Base-by-base conservation (phyloP, 768 basidiomycete genomes). In the Leccinum longicurvipes region DNA sequence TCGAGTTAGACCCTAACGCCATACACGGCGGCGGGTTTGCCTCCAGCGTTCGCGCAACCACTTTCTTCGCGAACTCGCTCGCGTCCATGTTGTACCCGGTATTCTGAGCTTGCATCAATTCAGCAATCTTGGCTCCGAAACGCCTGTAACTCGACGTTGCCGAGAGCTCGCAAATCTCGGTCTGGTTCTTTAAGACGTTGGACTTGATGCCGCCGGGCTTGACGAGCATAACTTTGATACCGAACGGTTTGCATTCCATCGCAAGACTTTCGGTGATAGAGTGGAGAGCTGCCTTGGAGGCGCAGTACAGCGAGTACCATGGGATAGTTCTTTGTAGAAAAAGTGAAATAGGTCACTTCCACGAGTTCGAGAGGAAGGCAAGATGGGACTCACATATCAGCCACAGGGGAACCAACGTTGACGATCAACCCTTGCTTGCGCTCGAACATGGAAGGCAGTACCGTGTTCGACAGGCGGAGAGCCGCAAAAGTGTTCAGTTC, bases 231-330 rank as follows among this genome's bases (percentile, higher is more conserved):
- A 91, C 87, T 21, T 80, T 73, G 55, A 93, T 79, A 27, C 83
- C 82, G 66, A 91, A 81, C 1, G 88, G 87, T 41, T 76, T 79
- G 70, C 83, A 83, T 64, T 93, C 90, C 87, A 89, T 86, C 3
- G 76, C 77, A 6, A 91, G 77, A 0, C 81, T 78, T 39, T 91
- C 82, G 47, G 82, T 83, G 25, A 91, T 72, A 24, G 78, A 72
- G 44, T 82, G 82, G 4, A 85, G 65, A 0, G 83, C 83, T 0
- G 84, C 79, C 64, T 86, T 87, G 46, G 78, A 67, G 0, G 83
- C 79, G 27, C 73, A 74, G 59, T 87, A 87, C 9, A 83, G 64
- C 0, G 81, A 77, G 52, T 80, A 80, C 87, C 87, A 92, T 0
- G 90, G 87, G 0, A 82, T 82, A 1, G 86, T 74, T 44, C 88